Evolutionary conservation across 2,329 filamentous ascomycete genomes (phyloP), one percentile per base, ranked within the genome.

Genomic region (Ophiostoma sp.): DNA sequence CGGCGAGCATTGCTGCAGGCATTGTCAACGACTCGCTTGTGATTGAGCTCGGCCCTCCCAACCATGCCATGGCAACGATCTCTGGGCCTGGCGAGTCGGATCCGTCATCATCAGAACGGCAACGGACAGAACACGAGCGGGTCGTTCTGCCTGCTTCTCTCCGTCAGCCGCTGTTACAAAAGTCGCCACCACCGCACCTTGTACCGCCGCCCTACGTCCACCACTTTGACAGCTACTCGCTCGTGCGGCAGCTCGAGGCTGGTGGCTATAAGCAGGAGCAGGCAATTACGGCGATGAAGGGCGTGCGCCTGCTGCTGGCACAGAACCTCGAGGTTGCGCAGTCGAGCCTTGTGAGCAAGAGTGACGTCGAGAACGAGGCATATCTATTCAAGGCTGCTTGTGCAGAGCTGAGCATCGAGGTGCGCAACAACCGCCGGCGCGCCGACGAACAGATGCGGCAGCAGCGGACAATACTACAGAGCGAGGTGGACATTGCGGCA

Each of bases 341-440:
- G 75, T 84, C 87, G 64, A 90, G 88, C 2, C 82, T 98, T 8
- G 91, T 97, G 11, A 92, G 89, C 77, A 97, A 97, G 78, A 92
- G 89, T 62, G 92, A 97, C 74, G 90, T 97, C 49, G 94, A 98
- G 76, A 99, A 98, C 77, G 91, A 97, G 78, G 89, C 89, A 7
- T 99, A 99, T 76, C 84, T 99, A 11, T 99, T 99, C 81, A 87
- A 90, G 67, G 95, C 95, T 1, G 95, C 95, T 2, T 97, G 94
- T 77, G 93, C 91, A 3, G 95, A 99, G 79, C 84, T 99, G 45
- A 87, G 88, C 73, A 93, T 92, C 38, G 95, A 97, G 76, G 87
- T 98, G 18, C 88, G 87, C 72, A 92, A 93, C 71, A 89, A 89
- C 67, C 84, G 92, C 38, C 89, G 89, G 72, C 83, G 87, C 0